Evolutionary conservation across 164 flowering plant genomes (phyloP).

Genomic region (Macadamia integrifolia): DNA sequence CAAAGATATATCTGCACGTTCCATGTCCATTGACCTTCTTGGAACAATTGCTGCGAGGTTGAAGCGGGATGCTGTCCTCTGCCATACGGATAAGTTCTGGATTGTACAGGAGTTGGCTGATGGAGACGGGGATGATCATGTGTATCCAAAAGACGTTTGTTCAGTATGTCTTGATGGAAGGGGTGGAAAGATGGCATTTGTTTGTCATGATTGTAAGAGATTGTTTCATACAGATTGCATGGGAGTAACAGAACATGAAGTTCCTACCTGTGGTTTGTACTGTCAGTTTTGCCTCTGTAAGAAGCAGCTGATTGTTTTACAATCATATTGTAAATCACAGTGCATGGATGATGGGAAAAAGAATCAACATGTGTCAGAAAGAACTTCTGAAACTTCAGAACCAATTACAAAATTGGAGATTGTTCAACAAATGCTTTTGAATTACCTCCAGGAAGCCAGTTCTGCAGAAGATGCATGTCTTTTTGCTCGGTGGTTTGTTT

Average conservation of each 20-base stretch:
- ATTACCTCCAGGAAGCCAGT: constrained; percentile 69
- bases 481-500: constrained; percentile 79
- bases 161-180: constrained; percentile 60
- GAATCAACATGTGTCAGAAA: constrained; percentile 16
- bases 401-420: constrained; percentile 51
- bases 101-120: constrained; percentile 47
- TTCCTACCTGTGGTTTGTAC: constrained; percentile 40
- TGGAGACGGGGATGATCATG: constrained; percentile 27
- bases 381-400: constrained; percentile 30
- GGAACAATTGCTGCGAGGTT: constrained; percentile 92
- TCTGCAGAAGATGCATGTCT: constrained; percentile 72
- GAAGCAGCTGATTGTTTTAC: constrained; percentile 70
- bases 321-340: constrained; percentile 61
- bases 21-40: constrained; percentile 88
- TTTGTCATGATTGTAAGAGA: constrained; percentile 76
- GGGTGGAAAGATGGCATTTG: constrained; percentile 37
- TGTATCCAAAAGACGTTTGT: constrained; percentile 48
- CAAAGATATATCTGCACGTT: constrained; percentile 76
- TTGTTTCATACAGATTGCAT: constrained; percentile 78
- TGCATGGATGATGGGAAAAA: constrained; percentile 26
- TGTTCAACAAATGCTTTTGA: constrained; percentile 83
- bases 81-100: constrained; percentile 66
- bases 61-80: constrained; percentile 72
- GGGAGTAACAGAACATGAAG: constrained; percentile 57
- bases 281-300: constrained; percentile 73